A percentile compares a stretch with the other conserved stretches of the same genome.
phyloP scores from a whole-genome alignment of 495 filamentous ascomycete species.

The Penicillium coprophilum region DNA sequence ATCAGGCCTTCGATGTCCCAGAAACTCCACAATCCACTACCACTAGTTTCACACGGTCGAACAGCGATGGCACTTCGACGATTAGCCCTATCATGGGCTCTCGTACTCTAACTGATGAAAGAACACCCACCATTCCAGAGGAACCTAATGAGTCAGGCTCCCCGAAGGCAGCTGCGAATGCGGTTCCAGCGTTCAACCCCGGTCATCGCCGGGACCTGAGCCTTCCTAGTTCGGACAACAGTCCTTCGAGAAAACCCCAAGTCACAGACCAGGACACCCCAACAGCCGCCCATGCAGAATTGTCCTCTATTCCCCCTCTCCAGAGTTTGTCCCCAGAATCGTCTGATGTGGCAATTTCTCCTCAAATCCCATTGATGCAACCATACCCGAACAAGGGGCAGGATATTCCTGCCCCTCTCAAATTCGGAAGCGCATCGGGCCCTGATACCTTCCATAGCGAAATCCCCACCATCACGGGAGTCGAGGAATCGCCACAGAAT shows the following conservation, averaged over 20 bases:
- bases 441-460: slow-evolving; percentile 24
- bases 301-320: slow-evolving; percentile 38
- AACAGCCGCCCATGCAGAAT: slow-evolving; percentile 42
- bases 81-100: slow-evolving; percentile 70
- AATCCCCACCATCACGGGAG: slow-evolving; percentile 53
- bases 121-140: slow-evolving; percentile 59
- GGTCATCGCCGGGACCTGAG: slow-evolving; percentile 63
- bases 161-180: slow-evolving; percentile 16
- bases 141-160: slow-evolving; percentile 45
- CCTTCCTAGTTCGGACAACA: slow-evolving; percentile 60
- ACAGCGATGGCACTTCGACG: slow-evolving; percentile 62
- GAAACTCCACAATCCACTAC: slow-evolving; percentile 55
- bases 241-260: slow-evolving; percentile 58
- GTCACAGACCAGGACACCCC: slow-evolving; percentile 46
- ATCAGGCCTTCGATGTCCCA: slow-evolving; percentile 69
- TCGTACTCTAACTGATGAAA: slow-evolving; percentile 37
- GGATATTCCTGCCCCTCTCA: slow-evolving; percentile 45
- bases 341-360: not conserved
- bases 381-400: slow-evolving; percentile 33
- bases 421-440: slow-evolving; percentile 27
- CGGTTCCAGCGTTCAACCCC: slow-evolving; percentile 43
- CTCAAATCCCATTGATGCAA: slow-evolving; percentile 15
- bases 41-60: slow-evolving; percentile 55
- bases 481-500: slow-evolving; percentile 56
- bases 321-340: slow-evolving; percentile 13